These are phyloP conservation scores for Xanthoconium separans DNA, from an alignment of 1,284 basidiomycete genomes.

Conservation along the genomic window DNA sequence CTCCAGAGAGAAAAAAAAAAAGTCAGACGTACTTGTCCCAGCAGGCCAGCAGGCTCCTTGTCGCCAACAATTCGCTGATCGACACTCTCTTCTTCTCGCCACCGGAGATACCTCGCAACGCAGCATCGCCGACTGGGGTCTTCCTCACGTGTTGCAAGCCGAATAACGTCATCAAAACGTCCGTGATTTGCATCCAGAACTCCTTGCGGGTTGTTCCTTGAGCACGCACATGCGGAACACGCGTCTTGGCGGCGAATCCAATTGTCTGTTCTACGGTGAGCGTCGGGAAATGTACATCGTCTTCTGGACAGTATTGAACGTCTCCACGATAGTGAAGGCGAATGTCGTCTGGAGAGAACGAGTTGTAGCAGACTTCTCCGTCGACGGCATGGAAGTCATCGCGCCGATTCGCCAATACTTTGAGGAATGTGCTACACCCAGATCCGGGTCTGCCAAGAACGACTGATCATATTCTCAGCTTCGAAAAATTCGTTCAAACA, in stretches of 20 bases:
- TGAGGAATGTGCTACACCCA: conserved; percentile 75
- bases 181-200: conserved; percentile 47
- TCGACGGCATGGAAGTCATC: conserved; percentile 57
- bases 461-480: conserved; percentile 34
- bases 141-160: conserved; percentile 64
- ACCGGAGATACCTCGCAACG: conserved; percentile 75
- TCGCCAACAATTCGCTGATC: conserved; percentile 51
- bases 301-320: conserved; percentile 66
- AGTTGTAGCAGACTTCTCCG: conserved; percentile 70
- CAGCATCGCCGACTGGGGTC: conserved; percentile 72
- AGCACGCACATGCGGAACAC: conserved; percentile 52
- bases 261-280: conserved; percentile 72
- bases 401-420: conserved; percentile 68
- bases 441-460: conserved; percentile 67
- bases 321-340: conserved; percentile 61
- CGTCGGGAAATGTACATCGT: conserved; percentile 76
- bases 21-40: conserved; percentile 50
- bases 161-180: conserved; percentile 65
- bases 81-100: conserved; percentile 78
- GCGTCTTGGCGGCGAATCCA: conserved; percentile 59
- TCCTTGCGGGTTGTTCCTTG: conserved; percentile 44
- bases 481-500: too few species aligned
- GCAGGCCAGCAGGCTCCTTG: conserved; percentile 42
- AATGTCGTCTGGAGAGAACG: conserved; percentile 55
- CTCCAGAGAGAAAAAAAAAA: background rate